Evolutionary conservation across 768 basidiomycete genomes (phyloP).

Genomic region (Basidioascus undulatus): DNA sequence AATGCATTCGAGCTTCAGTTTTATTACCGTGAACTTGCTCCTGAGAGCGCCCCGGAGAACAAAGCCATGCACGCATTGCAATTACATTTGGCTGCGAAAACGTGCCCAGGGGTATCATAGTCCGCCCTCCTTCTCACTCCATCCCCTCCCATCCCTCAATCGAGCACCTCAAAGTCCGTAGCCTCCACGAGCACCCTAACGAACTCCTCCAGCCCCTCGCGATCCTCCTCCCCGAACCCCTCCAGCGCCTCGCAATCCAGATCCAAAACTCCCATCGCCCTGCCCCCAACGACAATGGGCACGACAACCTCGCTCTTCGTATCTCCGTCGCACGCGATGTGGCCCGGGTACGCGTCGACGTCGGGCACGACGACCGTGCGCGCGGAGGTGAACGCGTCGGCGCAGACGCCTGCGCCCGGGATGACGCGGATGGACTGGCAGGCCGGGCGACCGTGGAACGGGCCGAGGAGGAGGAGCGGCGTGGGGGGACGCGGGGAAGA

Average conservation of each 20-base stretch:
- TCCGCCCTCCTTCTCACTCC: too few species aligned
- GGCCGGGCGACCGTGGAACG: conserved; percentile 40
- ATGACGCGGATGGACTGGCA: conserved; percentile 52
- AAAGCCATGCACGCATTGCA: too few species aligned
- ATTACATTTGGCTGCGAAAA: too few species aligned
- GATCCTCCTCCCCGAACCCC: conserved; percentile 58
- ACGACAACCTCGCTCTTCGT: conserved; percentile 79
- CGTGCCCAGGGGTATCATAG: too few species aligned
- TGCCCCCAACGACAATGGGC: conserved; percentile 30
- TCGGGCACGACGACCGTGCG: conserved; percentile 44
- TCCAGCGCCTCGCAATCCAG: conserved; percentile 50
- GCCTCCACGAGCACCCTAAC: too few species aligned
- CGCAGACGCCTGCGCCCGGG: conserved; percentile 52
- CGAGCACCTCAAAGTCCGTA: too few species aligned
- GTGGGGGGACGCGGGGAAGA: conserved; percentile 12
- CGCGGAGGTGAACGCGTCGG: conserved; percentile 38
- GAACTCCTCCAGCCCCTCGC: conserved; percentile 49
- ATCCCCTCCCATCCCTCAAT: too few species aligned
- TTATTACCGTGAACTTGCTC: too few species aligned
- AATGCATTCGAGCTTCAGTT: too few species aligned
- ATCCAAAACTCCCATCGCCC: conserved; percentile 35
- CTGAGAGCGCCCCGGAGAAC: too few species aligned
- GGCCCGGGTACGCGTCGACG: conserved; percentile 63
- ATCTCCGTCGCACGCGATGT: conserved; percentile 79
- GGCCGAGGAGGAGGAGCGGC: conserved; percentile 10